Evolutionary conservation across 108 stramenopile species (phyloP).

Genomic region (Skeletonema marinoi): DNA sequence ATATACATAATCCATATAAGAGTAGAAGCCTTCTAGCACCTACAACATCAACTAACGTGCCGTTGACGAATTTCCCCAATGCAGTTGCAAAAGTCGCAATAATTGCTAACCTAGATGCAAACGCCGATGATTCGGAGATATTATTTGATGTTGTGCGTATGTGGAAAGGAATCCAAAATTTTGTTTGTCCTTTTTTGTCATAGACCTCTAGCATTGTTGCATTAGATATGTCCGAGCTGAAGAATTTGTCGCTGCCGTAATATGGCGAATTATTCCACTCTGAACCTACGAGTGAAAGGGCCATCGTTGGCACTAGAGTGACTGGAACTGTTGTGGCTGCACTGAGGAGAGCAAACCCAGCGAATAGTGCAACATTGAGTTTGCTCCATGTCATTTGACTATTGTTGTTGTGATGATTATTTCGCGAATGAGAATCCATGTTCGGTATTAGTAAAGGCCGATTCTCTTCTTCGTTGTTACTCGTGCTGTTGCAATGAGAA

Average conservation of each 20-base stretch:
- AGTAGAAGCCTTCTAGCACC: conserved; percentile 68
- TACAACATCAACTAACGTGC: conserved; percentile 66
- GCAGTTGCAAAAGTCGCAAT: conserved; percentile 72
- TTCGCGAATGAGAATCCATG: neutral
- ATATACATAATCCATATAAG: conserved; percentile 50
- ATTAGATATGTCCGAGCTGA: neutral
- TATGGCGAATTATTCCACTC: conserved; percentile 34
- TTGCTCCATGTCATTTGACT: conserved; percentile 52
- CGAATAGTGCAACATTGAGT: conserved; percentile 70
- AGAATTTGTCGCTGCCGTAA: neutral
- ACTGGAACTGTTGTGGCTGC: conserved; percentile 68
- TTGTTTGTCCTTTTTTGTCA: conserved; percentile 35
- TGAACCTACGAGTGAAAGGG: conserved; percentile 42
- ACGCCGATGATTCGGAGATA: conserved; percentile 34
- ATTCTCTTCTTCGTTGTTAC: neutral
- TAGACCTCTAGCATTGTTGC: conserved; percentile 36
- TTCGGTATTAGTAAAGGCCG: neutral
- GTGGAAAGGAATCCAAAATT: conserved; percentile 42
- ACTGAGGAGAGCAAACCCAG: conserved; percentile 54
- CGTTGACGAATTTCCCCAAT: conserved; percentile 80
- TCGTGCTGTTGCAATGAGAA: too few relatives aligned
- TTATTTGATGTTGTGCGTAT: conserved; percentile 24
- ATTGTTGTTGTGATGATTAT: conserved; percentile 1
- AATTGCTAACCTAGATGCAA: conserved; percentile 66
- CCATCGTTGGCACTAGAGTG: conserved; percentile 66